Percentiles rank a stretch among this genome's conserved stretches.
phyloP scores from a whole-genome alignment of 495 filamentous ascomycete genomes.

The Neurospora sp. region DNA sequence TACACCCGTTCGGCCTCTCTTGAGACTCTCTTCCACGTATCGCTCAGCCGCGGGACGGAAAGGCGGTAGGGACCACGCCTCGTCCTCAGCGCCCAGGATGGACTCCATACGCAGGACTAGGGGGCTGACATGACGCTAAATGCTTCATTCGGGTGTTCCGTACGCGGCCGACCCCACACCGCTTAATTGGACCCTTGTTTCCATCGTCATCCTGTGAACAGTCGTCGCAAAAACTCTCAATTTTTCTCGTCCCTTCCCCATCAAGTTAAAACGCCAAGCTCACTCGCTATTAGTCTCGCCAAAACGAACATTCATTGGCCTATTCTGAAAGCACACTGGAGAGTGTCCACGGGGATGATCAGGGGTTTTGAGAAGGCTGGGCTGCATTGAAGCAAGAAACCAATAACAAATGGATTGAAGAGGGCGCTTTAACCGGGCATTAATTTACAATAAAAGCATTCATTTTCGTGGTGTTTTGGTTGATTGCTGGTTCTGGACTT shows the following conservation, averaged over 20 bases:
- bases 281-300: not conserved
- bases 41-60: not conserved
- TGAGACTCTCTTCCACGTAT: not conserved
- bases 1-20: not conserved
- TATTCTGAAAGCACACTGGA: not conserved
- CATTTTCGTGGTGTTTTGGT: too few relatives aligned
- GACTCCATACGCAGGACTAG: not conserved
- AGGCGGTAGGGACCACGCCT: not conserved
- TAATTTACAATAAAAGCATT: too few relatives aligned
- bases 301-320: not conserved
- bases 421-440: too few relatives aligned
- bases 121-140: not conserved
- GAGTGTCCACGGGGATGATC: not conserved
- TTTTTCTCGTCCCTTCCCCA: not conserved
- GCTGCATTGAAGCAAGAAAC: too few relatives aligned
- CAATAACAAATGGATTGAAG: too few relatives aligned
- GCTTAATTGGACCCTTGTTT: not conserved
- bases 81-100: not conserved
- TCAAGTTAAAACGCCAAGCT: not conserved
- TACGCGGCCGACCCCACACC: not conserved
- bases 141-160: not conserved
- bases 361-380: not conserved
- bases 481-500: too few relatives aligned
- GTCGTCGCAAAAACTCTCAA: not conserved
- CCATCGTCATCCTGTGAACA: not conserved